These are phyloP conservation scores for Xylariaceae sp. DNA, from an alignment of 2,329 filamentous ascomycete genomes.

Conservation along the genomic window DNA sequence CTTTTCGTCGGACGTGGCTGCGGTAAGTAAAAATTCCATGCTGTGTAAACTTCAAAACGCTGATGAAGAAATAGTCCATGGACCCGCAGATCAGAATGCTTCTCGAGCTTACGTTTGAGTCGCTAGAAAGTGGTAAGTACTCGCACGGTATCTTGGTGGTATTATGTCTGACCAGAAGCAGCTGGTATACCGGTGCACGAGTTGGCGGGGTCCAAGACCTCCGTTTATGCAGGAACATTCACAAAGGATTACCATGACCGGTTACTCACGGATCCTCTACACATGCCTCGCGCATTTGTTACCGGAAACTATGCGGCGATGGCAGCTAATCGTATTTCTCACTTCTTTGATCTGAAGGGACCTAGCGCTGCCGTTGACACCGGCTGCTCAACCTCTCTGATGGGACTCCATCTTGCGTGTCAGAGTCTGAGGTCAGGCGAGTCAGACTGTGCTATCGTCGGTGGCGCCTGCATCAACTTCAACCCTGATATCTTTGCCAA, in stretches of 20 bases:
- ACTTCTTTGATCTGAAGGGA: constrained; percentile 17
- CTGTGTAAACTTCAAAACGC: neutral
- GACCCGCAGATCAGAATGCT: neutral
- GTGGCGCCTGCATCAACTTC: neutral
- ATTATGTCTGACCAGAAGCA: neutral
- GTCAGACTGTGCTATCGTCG: constrained; percentile 14
- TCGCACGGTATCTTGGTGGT: neutral
- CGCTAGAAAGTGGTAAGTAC: constrained; percentile 42
- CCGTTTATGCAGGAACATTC: constrained; percentile 21
- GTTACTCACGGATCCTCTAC: neutral
- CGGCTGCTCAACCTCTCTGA: constrained; percentile 12
- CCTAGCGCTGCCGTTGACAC: constrained; percentile 19
- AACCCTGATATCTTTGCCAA: constrained; percentile 15
- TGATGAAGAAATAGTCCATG: neutral
- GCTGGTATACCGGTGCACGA: constrained; percentile 20
- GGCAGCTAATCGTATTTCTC: constrained; percentile 17
- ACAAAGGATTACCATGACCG: constrained; percentile 18
- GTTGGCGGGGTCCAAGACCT: constrained; percentile 23
- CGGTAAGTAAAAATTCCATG: neutral
- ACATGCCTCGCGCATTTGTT: neutral
- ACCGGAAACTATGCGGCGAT: constrained; percentile 9
- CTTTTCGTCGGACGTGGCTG: neutral
- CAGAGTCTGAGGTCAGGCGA: constrained; percentile 7
- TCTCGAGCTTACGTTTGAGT: constrained; percentile 39
- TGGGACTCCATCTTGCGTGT: constrained; percentile 13